phyloP scores from a whole-genome alignment of 2,329 filamentous ascomycete species.

The Paracoccidioides lutzii region DNA sequence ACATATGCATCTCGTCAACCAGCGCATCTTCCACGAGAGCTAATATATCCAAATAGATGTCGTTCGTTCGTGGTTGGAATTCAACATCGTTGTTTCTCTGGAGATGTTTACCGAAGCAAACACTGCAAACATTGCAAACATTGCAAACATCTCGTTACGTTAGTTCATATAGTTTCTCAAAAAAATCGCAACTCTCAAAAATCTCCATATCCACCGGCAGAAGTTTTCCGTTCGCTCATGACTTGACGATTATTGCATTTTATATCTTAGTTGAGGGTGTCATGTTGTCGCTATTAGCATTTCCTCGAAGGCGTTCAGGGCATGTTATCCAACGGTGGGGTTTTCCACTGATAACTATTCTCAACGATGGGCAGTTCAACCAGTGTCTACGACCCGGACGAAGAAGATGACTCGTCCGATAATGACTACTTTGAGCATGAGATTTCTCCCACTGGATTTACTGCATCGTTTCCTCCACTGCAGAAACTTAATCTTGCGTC shows the following conservation, averaged over 20 bases:
- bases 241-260: background rate
- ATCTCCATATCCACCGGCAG: background rate
- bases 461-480: slow-evolving; percentile 10
- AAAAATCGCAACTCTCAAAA: background rate
- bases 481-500: slow-evolving; percentile 8
- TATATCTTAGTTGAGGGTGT: slow-evolving; percentile 1
- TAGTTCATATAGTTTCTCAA: slow-evolving; percentile 8
- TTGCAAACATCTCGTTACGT: too few species aligned
- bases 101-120: slow-evolving; percentile 17
- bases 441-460: background rate
- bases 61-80: background rate
- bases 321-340: slow-evolving; percentile 1
- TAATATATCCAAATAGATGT: background rate
- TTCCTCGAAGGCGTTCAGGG: slow-evolving; percentile 1
- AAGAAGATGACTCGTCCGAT: slow-evolving; percentile 13
- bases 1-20: slow-evolving; percentile 19
- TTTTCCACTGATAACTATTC: slow-evolving; percentile 2
- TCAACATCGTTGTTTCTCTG: too few species aligned
- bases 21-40: slow-evolving; percentile 15
- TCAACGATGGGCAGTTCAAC: slow-evolving; percentile 26
- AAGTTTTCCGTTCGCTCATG: background rate
- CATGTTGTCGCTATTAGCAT: slow-evolving; percentile 4
- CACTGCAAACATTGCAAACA: slow-evolving; percentile 25
- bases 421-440: background rate
- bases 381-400: slow-evolving; percentile 21